Conservation (phyloP, 371 early-diverging fungal genomes). For the Blakeslea trispora region DNA sequence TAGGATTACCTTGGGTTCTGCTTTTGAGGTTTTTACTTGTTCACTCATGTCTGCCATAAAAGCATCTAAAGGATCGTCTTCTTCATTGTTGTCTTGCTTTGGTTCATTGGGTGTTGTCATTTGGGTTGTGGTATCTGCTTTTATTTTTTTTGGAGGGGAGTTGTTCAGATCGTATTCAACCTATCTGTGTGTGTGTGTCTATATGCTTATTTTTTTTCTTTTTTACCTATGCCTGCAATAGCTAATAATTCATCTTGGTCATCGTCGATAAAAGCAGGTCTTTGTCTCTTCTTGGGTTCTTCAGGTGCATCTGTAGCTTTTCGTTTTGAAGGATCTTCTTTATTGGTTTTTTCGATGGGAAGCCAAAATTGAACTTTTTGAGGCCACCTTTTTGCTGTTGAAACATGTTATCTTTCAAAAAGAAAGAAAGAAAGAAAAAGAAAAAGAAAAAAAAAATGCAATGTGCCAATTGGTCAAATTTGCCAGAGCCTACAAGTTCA, state of each 20-base stretch:
- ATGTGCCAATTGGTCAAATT: too few relatives aligned
- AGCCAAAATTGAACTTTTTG: conserved; percentile 31
- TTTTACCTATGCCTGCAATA: conserved; percentile 33
- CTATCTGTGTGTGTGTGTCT: neutral
- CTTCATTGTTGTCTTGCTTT: too few relatives aligned
- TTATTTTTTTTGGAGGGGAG: too few relatives aligned
- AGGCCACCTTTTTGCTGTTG: conserved; percentile 5
- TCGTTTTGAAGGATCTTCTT: conserved; percentile 5
- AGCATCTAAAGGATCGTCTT: conserved; percentile 85
- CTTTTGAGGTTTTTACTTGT: conserved; percentile 54
- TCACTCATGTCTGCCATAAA: conserved; percentile 84
- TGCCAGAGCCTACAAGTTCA: too few relatives aligned
- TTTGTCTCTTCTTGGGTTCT: conserved; percentile 15
- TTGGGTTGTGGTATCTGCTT: too few relatives aligned
- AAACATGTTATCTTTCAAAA: neutral
- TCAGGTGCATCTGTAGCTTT: neutral
- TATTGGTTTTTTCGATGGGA: conserved; percentile 19
- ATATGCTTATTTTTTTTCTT: neutral
- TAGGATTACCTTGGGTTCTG: conserved; percentile 55
- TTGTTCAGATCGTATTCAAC: too few relatives aligned
- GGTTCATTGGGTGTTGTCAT: too few relatives aligned
- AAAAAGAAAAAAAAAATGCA: neutral
- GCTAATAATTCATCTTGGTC: conserved; percentile 32
- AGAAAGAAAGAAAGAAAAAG: neutral
- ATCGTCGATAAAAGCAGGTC: conserved; percentile 8